These are phyloP conservation scores for Ogataea wickerhamii DNA, from an alignment of 805 yeast species.

Conservation along the genomic window DNA sequence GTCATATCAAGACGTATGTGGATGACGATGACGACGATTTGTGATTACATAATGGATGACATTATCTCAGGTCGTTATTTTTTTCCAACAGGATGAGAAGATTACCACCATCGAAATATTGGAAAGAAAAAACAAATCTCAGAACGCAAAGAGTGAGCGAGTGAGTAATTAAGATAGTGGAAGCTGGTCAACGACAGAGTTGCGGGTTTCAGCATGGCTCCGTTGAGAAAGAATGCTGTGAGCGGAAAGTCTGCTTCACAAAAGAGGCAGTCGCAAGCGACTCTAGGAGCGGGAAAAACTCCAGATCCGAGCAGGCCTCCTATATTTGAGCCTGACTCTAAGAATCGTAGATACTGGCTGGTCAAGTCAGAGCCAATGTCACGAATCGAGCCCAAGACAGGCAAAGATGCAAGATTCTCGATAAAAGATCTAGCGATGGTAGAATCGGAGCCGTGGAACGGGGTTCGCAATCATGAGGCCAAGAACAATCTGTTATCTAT, in stretches of 20 bases:
- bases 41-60: neutral
- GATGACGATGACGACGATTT: constrained; percentile 16
- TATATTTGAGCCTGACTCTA: constrained; percentile 26
- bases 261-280: neutral
- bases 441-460: constrained; percentile 51
- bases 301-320: constrained; percentile 36
- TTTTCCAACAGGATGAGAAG: too few species aligned
- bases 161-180: too few species aligned
- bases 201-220: too few species aligned
- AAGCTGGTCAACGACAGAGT: too few species aligned
- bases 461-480: constrained; percentile 58
- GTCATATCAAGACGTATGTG: constrained; percentile 20
- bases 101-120: too few species aligned
- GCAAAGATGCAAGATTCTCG: constrained; percentile 47
- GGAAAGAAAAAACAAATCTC: too few species aligned
- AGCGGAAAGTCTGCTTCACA: constrained; percentile 1
- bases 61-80: too few species aligned
- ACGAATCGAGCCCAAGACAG: constrained; percentile 44
- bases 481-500: constrained; percentile 47
- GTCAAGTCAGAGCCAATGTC: constrained; percentile 54
- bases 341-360: constrained; percentile 44
- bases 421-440: constrained; percentile 39
- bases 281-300: constrained; percentile 3
- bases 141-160: too few species aligned
- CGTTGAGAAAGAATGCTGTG: too few species aligned